Evolutionary conservation across 306 rosid species (phyloP).

Genomic region (Hippophae rhamnoides): DNA sequence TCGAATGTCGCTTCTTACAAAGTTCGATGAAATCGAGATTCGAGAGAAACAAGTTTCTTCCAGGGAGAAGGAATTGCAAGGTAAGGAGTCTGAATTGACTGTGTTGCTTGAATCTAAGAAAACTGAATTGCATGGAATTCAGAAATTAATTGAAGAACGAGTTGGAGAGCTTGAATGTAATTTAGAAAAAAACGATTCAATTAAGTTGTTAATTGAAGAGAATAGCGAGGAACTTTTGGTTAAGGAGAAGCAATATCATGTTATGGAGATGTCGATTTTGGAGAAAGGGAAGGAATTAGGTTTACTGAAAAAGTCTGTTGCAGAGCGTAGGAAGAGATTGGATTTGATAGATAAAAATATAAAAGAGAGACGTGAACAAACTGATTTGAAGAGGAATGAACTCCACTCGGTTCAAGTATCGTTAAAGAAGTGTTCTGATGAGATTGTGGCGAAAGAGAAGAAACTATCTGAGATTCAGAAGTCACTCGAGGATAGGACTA

Average conservation of each 20-base stretch:
- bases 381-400: conserved; percentile 11
- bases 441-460: conserved; percentile 10
- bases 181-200: conserved; percentile 5
- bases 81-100: neutral
- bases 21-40: neutral
- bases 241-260: conserved; percentile 14
- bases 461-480: conserved; percentile 1
- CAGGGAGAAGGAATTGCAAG: conserved; percentile 3
- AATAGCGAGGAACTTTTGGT: conserved; percentile 24
- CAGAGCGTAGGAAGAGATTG: conserved; percentile 18
- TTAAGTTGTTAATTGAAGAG: conserved; percentile 20
- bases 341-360: conserved; percentile 1
- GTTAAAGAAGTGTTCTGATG: conserved; percentile 11
- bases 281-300: conserved; percentile 28
- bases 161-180: conserved; percentile 9
- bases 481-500: neutral
- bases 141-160: conserved; percentile 11
- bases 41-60: conserved; percentile 1
- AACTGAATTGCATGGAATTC: conserved; percentile 6
- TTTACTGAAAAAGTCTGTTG: conserved; percentile 3
- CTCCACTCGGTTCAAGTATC: conserved; percentile 3
- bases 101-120: conserved; percentile 1
- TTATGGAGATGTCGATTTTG: conserved; percentile 9
- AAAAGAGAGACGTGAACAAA: neutral
- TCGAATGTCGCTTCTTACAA: conserved; percentile 5